Conservation (phyloP, 495 filamentous ascomycete species). For the Barbatosphaeria neglecta region DNA sequence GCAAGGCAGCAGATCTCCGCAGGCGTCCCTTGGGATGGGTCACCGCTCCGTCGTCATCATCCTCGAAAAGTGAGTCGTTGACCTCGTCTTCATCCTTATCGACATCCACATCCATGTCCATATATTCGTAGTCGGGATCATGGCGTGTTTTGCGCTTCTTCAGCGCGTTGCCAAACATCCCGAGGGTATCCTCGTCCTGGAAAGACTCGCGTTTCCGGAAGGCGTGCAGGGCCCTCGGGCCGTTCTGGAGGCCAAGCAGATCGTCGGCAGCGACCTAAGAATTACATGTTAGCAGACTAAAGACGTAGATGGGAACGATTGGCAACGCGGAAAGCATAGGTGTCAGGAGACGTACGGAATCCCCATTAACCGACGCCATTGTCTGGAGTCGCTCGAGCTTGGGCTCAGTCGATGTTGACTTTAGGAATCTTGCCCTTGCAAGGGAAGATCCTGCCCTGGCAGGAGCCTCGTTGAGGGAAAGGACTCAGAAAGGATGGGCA, state of each 20-base stretch:
- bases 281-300: not conserved
- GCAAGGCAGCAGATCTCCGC: slow-evolving; percentile 1
- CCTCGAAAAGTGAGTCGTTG: not conserved
- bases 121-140: not conserved
- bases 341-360: not conserved
- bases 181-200: not conserved
- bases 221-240: slow-evolving; percentile 11
- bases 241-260: slow-evolving; percentile 12
- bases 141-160: not conserved
- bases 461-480: too few species aligned
- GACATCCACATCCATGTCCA: not conserved
- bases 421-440: too few species aligned
- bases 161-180: not conserved
- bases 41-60: slow-evolving; percentile 20
- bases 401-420: too few species aligned
- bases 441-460: too few species aligned
- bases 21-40: slow-evolving; percentile 3
- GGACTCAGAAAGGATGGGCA: too few species aligned
- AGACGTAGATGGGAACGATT: not conserved
- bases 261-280: slow-evolving; percentile 1
- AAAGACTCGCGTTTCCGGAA: slow-evolving; percentile 8
- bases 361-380: not conserved
- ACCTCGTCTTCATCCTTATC: slow-evolving; percentile 1
- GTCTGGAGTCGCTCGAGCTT: not conserved
- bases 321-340: not conserved